These are phyloP conservation scores for Rugosomyces carneus DNA, from an alignment of 1,284 basidiomycete genomes.

Conservation along the genomic window DNA sequence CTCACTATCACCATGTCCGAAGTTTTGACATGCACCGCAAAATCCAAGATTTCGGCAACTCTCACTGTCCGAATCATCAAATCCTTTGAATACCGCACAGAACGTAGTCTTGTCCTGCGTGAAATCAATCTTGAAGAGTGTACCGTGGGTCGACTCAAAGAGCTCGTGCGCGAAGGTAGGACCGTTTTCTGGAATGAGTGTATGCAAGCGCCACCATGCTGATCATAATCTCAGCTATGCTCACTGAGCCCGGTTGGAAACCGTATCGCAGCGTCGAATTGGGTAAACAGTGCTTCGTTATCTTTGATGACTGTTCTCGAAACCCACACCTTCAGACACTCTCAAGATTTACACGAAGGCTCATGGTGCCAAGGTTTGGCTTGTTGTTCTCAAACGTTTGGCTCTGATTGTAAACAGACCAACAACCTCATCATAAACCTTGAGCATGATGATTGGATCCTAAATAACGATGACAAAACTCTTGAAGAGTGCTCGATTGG, in stretches of 20 bases:
- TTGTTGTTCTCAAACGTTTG: background rate
- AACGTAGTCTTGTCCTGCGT: constrained; percentile 82
- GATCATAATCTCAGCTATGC: constrained; percentile 45
- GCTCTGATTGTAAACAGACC: constrained; percentile 46
- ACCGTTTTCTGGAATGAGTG: too few species aligned
- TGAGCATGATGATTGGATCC: constrained; percentile 90
- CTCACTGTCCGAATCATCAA: constrained; percentile 94
- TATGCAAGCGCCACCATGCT: too few species aligned
- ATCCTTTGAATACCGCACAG: constrained; percentile 88
- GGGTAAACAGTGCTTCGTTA: constrained; percentile 35
- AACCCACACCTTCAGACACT: constrained; percentile 54
- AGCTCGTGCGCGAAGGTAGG: constrained; percentile 60
- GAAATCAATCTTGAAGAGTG: constrained; percentile 74
- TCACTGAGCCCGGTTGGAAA: constrained; percentile 77
- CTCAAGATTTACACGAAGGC: constrained; percentile 93
- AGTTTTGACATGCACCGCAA: constrained; percentile 57
- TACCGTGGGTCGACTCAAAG: constrained; percentile 76
- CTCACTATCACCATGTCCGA: constrained; percentile 35
- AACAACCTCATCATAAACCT: constrained; percentile 94
- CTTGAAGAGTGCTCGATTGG: constrained; percentile 72
- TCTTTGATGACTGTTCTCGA: background rate
- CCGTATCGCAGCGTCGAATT: constrained; percentile 70
- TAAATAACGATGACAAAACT: constrained; percentile 58
- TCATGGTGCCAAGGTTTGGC: constrained; percentile 82
- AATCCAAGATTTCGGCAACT: constrained; percentile 69